Base-by-base conservation (phyloP, 768 basidiomycete genomes). In the Boletus reticuloceps region DNA sequence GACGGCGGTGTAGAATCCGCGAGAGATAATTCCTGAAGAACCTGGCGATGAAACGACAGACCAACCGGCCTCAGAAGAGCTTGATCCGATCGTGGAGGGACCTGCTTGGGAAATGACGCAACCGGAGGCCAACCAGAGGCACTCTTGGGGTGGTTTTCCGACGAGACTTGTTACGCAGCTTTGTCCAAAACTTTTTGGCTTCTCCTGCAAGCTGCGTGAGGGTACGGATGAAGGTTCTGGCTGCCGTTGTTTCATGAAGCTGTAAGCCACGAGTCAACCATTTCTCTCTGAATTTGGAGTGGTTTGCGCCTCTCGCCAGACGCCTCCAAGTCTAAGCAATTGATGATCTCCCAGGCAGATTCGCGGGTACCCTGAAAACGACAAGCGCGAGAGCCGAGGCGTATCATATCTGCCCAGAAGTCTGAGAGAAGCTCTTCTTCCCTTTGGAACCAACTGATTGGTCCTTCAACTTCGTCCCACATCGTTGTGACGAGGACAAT, bases 401-500 rank as follows among this genome's bases (percentile, higher is more conserved):
- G 25, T 25, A 25, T 5, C 25, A 25, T 25, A 25, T 25, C 27
- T 9, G 8, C 8, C 27, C 27, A 29, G 8, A 29, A 9, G 27
- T 2, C 27, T 9, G 27, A 29, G 27, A 2, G 8, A 8, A 29
- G 8, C 9, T 8, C 8, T 29, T 29, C 27, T 29, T 29, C 8
- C 27, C 27, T 29, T 9, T 29, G 27, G 2, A 29, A 29, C 8
- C 27, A 29, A 29, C 27, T 9, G 27, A 29, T 29, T 27, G n/a
- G n/a, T n/a, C n/a, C 9, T 9, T 29, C 27, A 29, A 29, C 27
- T 29, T 29, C 27, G 27, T 29, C 27, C 27, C 27, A 62, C 61
- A 62, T 63, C 9, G 62, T 63, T 1, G 62, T 60, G 29, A 64
- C 62, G 17, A 63, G 53, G 41, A 60, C 17, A 1, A 64, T 46